Base-by-base conservation (phyloP, 2,329 filamentous ascomycete species). In the Penicillium polonicum region DNA sequence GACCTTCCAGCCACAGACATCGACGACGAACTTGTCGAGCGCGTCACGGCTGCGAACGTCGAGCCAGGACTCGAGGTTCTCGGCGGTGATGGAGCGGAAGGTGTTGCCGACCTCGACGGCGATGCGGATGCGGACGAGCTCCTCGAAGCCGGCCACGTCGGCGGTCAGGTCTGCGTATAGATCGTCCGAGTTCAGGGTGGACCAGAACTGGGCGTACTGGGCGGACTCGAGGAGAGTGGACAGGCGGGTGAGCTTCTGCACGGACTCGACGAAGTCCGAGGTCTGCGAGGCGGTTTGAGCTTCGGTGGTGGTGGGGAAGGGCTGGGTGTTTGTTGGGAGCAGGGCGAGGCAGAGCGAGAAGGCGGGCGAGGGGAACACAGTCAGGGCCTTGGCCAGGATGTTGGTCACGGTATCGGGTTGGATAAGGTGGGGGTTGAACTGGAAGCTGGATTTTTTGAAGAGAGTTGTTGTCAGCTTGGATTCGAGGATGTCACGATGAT, bases 341-440 rank as follows among this genome's bases (percentile, higher is more conserved):
- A 99, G 91, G 74, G 96, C 91, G 61, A 99, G 88, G 71, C 90
- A 89, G 70, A 97, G 91, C 69, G 88, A 88, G 86, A 97, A 99
- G 78, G 97, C 92, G 44, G 94, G 87, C 21, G 90, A 92, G 64
- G 94, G 94, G 83, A 99, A 99, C 80, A 96, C 90, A 68, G 93
- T 96, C 75, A 99, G 88, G 67, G 92, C 85, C 84, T 97, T 99
- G 83, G 96, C 92, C 76, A 99, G 91, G 80, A 97, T 90, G 85
- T 97, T 97, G 83, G 94, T 97, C 78, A 94, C 92, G 73, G 93
- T 91, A 79, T 99, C 94, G 74, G 96, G 90, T 82, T 94, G 93
- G 74, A 92, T 88, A 69, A 96, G 91, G 82, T 97, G 92, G 52
- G 94, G 94, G 86, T 99, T 99, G 82, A 99, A 96, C 82, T 99